Percentiles rank a stretch among this genome's conserved stretches.
phyloP scores from a whole-genome alignment of 495 filamentous ascomycete species.

The Neohortaea acidophila region DNA sequence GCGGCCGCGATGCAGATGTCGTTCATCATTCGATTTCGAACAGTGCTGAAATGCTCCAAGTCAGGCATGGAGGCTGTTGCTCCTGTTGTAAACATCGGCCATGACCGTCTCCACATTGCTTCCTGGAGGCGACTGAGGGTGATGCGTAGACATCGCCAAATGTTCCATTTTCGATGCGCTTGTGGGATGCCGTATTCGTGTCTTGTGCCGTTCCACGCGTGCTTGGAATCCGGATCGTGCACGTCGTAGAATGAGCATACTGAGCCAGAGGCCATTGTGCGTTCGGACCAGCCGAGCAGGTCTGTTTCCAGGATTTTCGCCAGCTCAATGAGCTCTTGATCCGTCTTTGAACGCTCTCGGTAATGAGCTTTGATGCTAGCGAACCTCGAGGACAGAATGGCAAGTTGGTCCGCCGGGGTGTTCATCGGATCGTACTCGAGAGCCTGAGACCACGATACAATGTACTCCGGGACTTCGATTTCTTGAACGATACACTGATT shows the following conservation, averaged over 20 bases:
- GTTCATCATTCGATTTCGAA: constrained; percentile 3
- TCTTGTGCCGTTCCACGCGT: constrained; percentile 4
- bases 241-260: constrained; percentile 3
- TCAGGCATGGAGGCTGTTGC: not conserved
- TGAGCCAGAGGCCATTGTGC: not conserved
- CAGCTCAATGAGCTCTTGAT: constrained; percentile 1
- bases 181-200: constrained; percentile 7
- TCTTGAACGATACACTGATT: too few relatives aligned
- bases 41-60: constrained; percentile 5
- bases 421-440: constrained; percentile 3
- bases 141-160: constrained; percentile 7
- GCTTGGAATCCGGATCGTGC: not conserved
- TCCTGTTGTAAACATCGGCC: constrained; percentile 3
- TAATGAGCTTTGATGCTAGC: constrained; percentile 3
- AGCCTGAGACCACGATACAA: constrained; percentile 5
- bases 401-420: constrained; percentile 2
- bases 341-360: not conserved
- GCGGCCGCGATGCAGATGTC: constrained; percentile 9
- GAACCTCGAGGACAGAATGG: not conserved
- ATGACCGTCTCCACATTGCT: constrained; percentile 10
- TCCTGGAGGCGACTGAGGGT: constrained; percentile 8
- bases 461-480: constrained; percentile 3
- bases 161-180: constrained; percentile 7
- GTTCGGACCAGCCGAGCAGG: constrained; percentile 11
- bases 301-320: constrained; percentile 4